Evolutionary conservation across 179 eudicot species (phyloP), one percentile per base, ranked within the genome.

Genomic region (Beta lomatogona): DNA sequence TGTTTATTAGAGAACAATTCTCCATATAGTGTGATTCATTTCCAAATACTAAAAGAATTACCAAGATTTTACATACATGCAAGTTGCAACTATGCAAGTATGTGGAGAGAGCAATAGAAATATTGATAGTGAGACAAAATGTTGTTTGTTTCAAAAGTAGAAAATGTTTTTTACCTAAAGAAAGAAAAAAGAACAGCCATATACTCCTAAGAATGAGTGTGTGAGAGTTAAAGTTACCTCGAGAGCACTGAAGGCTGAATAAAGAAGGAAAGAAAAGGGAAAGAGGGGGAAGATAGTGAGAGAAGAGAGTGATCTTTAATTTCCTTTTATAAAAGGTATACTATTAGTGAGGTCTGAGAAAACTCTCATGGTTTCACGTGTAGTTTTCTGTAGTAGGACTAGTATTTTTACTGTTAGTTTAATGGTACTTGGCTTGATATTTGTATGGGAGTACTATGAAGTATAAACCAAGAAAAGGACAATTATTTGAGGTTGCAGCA

Each of bases 191-290:
- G 28, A 65, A 59, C 16, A 18, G 6, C 19, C 19, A 16, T 19
- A 21, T 61, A 5, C 28, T 19, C 21, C 3, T 6, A 63, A 69
- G 64, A 14, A 69, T 25, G 61, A 66, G 71, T 81, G 73, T 69
- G 25, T 52, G 58, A 18, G 73, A 64, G 78, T 44, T 78, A 82
- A 82, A 82, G 57, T 74, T 63, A 65, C 82, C 86, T 84, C 86
- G 86, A 84, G 86, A 84, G 79, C 25, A 81, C 75, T 64, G n/a
- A 81, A 77, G 83, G 77, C 74, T 80, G 80, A 60, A 70, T 80
- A 80, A 76, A 75, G 66, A 46, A 25, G 28, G 52, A 48, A 5
- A n/a, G 8, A 71, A 71, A 58, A 46, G 15, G 3, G 48, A 36
- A 61, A 6, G 19, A 9, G 36, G 11, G 21, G 4, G 66, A n/a